A percentile compares a stretch with the other conserved stretches of the same genome.
Evolutionary conservation across 2,329 filamentous ascomycete genomes (phyloP).

Genomic region (Colletotrichum lupini): DNA sequence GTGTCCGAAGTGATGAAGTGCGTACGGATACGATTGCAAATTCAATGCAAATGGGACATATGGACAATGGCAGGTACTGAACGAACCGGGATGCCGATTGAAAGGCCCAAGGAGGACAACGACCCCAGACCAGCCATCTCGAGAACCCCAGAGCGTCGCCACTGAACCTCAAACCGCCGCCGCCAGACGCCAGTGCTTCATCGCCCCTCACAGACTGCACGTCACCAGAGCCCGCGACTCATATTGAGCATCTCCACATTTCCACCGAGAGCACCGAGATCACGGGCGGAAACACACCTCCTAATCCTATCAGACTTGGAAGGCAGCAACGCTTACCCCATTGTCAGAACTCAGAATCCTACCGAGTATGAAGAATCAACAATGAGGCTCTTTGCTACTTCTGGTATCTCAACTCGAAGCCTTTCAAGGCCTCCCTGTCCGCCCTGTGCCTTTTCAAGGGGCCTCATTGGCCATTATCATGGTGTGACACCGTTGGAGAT

Average conservation of each 20-base stretch:
- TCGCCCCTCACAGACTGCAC: slow-evolving; percentile 11
- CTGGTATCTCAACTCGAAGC: background rate
- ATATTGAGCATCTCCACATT: slow-evolving; percentile 26
- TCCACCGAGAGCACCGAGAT: slow-evolving; percentile 23
- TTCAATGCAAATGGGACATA: background rate
- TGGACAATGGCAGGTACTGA: background rate
- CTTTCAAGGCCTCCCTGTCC: background rate
- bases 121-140: slow-evolving; percentile 6
- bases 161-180: slow-evolving; percentile 30
- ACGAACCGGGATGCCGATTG: background rate
- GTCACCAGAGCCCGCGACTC: slow-evolving; percentile 13
- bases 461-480: slow-evolving; percentile 4
- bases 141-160: background rate
- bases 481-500: slow-evolving; percentile 16
- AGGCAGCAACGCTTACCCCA: background rate
- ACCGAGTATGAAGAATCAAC: background rate
- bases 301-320: background rate
- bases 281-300: background rate
- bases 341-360: background rate
- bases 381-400: background rate
- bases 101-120: background rate
- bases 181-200: slow-evolving; percentile 13
- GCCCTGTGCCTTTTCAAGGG: background rate
- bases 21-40: too few relatives aligned
- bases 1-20: too few relatives aligned